Percentiles rank a stretch among this genome's conserved stretches.
phyloP scores from a whole-genome alignment of 805 yeast species.

The Ogataea angusta region DNA sequence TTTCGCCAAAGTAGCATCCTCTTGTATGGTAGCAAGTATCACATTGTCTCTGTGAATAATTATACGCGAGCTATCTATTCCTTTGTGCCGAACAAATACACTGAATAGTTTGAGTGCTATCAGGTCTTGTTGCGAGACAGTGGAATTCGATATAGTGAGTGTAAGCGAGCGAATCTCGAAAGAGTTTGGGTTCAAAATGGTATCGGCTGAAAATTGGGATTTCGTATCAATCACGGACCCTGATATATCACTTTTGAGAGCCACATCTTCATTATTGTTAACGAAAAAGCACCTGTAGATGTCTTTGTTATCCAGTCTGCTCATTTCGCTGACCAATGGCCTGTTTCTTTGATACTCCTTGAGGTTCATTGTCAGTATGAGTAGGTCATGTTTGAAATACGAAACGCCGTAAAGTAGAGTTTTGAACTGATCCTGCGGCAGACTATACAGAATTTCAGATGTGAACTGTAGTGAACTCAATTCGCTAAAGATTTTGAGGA shows the following conservation, averaged over 20 bases:
- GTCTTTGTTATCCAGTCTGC: slow-evolving; percentile 1
- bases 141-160: slow-evolving; percentile 19
- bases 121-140: slow-evolving; percentile 18
- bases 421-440: slow-evolving; percentile 26
- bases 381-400: slow-evolving; percentile 20
- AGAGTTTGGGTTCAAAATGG: slow-evolving; percentile 28
- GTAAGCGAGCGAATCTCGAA: slow-evolving; percentile 26
- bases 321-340: slow-evolving; percentile 11
- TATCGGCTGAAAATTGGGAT: slow-evolving; percentile 24
- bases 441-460: slow-evolving; percentile 31
- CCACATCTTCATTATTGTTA: slow-evolving; percentile 25
- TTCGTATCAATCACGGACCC: neutral
- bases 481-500: slow-evolving; percentile 33
- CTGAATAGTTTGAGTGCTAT: slow-evolving; percentile 26
- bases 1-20: slow-evolving; percentile 6
- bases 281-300: slow-evolving; percentile 25
- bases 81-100: slow-evolving; percentile 22
- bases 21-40: slow-evolving; percentile 8
- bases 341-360: slow-evolving; percentile 20
- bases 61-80: slow-evolving; percentile 12
- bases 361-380: slow-evolving; percentile 24
- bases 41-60: slow-evolving; percentile 10
- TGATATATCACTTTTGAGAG: neutral
- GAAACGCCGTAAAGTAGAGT: slow-evolving; percentile 23
- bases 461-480: slow-evolving; percentile 29